Evolutionary conservation across 2,329 filamentous ascomycete genomes (phyloP), one percentile per base, ranked within the genome.

Genomic region (Penicillium rolfsii): DNA sequence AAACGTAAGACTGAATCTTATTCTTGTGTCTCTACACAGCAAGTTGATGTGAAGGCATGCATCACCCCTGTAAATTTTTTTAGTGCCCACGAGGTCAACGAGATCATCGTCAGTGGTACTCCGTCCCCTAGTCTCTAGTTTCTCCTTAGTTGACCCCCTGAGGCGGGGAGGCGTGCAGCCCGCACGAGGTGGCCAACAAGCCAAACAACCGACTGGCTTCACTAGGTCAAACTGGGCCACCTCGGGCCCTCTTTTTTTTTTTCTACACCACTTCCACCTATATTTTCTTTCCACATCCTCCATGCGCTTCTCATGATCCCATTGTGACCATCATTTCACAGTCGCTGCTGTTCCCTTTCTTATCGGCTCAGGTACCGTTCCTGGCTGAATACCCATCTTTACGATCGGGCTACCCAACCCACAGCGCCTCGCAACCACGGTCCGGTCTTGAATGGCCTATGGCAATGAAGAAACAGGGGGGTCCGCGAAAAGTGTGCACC

Each of bases 401-500:
- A 3, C 26, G 30, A 28, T 22, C 24, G 5, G 40, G 40, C 9
- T 9, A n/a, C 43, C 26, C n/a, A 36, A n/a, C 9, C n/a, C 4
- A 5, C 48, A 9, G 24, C 6, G 16, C n/a, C 2, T 7, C 48
- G 9, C n/a, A 59, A 59, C 60, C 60, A 62, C 36, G 58, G 58
- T 55, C 40, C 40, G 26, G 7, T 41, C 40, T 38, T 12, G 11
- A n/a, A 30, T 28, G 22, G 36, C 63, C 63, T 65, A 63, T 65
- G 49, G 61, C 61, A 30, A 59, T 65, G 55, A 59, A 61, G 61
- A 63, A 58, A 55, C 56, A 53, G 55, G 61, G 61, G 58, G 50
- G 38, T 45, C 41, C n/a, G 52, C 12, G 35, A 48, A 33, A 22
- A 33, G 45, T 48, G 33, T 30, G 43, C 54, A 54, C 56, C 61